These are phyloP conservation scores for Lentinula novae-zelandiae DNA, from an alignment of 1,284 basidiomycete genomes.

Conservation along the genomic window DNA sequence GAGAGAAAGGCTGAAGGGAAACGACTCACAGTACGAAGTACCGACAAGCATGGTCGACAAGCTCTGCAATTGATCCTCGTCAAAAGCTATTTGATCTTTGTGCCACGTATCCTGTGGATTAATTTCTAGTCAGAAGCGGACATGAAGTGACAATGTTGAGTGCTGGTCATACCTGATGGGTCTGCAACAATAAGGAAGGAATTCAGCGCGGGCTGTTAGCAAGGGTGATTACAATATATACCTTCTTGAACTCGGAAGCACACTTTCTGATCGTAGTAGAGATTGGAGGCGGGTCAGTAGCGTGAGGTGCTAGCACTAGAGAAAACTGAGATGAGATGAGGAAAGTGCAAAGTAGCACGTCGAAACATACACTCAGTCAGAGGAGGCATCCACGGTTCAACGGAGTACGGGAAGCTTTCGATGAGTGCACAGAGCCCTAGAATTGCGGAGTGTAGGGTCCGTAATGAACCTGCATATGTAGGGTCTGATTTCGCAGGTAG, in stretches of 20 bases:
- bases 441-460: constrained; percentile 84
- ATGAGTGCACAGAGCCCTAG: constrained; percentile 86
- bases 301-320: constrained; percentile 72
- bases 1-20: constrained; percentile 10
- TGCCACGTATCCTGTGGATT: constrained; percentile 80
- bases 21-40: constrained; percentile 79
- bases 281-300: constrained; percentile 90
- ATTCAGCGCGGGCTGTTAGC: constrained; percentile 5
- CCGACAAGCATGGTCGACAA: constrained; percentile 89
- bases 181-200: constrained; percentile 34
- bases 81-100: constrained; percentile 86
- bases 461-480: constrained; percentile 70
- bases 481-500: constrained; percentile 73
- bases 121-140: constrained; percentile 4
- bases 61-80: constrained; percentile 85
- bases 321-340: constrained; percentile 26
- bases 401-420: constrained; percentile 76
- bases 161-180: constrained; percentile 53
- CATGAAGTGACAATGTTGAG: constrained; percentile 10
- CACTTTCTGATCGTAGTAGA: constrained; percentile 87
- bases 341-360: background rate
- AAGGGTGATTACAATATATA: constrained; percentile 28
- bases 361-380: constrained; percentile 61
- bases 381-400: constrained; percentile 75
- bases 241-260: constrained; percentile 89